Evolutionary conservation across 345 rosid species (phyloP).

Genomic region (Pugionium dolabratum): DNA sequence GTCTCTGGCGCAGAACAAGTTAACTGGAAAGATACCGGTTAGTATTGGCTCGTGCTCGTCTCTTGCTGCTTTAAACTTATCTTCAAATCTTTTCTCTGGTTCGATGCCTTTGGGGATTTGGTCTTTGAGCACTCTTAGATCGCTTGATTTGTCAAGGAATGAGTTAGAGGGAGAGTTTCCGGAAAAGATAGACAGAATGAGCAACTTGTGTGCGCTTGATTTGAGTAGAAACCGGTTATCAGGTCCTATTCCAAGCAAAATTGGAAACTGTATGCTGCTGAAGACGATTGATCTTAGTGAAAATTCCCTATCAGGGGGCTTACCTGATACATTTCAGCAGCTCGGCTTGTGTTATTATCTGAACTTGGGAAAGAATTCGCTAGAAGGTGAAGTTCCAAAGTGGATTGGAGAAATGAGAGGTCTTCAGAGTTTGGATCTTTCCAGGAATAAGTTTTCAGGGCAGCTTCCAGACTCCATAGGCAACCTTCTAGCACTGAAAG

Average conservation of each 20-base stretch:
- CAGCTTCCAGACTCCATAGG: conserved; percentile 68
- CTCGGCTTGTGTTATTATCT: conserved; percentile 65
- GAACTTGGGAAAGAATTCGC: conserved; percentile 56
- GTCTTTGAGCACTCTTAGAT: conserved; percentile 69
- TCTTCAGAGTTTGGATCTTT: conserved; percentile 79
- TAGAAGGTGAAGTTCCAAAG: conserved; percentile 62
- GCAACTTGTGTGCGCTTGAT: conserved; percentile 61
- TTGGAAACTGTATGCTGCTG: conserved; percentile 73
- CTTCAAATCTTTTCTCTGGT: conserved; percentile 74
- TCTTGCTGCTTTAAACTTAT: conserved; percentile 65
- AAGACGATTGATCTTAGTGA: conserved; percentile 70
- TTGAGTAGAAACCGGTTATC: conserved; percentile 61
- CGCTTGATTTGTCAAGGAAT: conserved; percentile 76
- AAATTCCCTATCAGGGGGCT: conserved; percentile 63
- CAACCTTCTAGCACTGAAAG: conserved; percentile 54
- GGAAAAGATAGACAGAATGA: conserved; percentile 54
- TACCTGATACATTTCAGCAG: conserved; percentile 71
- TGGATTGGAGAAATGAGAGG: conserved; percentile 80
- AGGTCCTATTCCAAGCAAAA: conserved; percentile 63
- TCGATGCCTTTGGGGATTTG: conserved; percentile 64
- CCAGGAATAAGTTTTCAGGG: conserved; percentile 65
- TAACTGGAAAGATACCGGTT: conserved; percentile 72
- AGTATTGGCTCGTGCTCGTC: conserved; percentile 72
- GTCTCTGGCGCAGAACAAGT: conserved; percentile 69
- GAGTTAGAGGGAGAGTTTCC: conserved; percentile 72